These are phyloP conservation scores for Yarrowia porcina DNA, from an alignment of 805 yeast genomes.

Conservation along the genomic window DNA sequence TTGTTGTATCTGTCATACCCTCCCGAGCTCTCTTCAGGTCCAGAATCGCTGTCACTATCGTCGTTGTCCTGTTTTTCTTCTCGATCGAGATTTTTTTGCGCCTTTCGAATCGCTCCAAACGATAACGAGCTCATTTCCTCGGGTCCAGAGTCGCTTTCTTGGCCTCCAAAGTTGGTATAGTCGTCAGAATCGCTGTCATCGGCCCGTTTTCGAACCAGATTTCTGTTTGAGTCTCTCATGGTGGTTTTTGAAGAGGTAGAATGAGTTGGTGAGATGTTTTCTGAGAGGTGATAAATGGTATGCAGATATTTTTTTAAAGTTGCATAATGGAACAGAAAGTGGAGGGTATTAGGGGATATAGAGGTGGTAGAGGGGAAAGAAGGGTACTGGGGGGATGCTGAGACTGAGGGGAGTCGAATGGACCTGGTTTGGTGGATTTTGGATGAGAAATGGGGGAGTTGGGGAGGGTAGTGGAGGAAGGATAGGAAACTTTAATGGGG, in stretches of 20 bases:
- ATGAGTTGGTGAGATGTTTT: no score
- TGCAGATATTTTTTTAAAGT: background rate
- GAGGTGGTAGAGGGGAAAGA: no score
- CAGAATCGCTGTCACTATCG: conserved; percentile 22
- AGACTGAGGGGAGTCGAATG: no score
- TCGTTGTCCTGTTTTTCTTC: conserved; percentile 1
- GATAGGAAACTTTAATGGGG: no score
- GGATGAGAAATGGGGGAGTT: no score
- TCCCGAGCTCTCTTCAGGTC: conserved; percentile 28
- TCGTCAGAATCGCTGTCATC: conserved; percentile 14
- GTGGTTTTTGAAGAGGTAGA: no score
- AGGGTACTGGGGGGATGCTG: no score
- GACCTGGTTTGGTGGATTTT: no score
- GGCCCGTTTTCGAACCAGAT: conserved; percentile 1
- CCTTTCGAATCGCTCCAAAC: conserved; percentile 35
- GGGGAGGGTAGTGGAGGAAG: no score
- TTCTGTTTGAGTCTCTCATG: conserved; percentile 19
- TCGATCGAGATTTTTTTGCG: conserved; percentile 31
- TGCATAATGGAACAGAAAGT: no score
- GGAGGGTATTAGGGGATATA: no score
- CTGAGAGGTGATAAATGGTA: no score
- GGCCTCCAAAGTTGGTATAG: background rate
- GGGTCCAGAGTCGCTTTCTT: conserved; percentile 11
- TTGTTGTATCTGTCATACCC: conserved; percentile 28
- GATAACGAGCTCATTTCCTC: conserved; percentile 30